These are phyloP conservation scores for Pichia sp. DNA, from an alignment of 1,139 yeast genomes.

Conservation along the genomic window DNA sequence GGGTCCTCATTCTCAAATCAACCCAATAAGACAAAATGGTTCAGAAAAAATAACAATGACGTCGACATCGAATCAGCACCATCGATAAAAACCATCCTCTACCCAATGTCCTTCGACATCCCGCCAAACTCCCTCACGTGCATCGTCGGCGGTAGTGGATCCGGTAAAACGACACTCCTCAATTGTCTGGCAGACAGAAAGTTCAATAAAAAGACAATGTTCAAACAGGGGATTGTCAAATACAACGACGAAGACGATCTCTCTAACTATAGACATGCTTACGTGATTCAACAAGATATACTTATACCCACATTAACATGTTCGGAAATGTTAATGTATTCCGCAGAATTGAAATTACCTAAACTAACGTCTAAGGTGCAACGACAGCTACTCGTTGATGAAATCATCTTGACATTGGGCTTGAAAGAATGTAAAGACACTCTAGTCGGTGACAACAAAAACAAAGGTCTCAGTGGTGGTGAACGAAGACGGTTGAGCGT, in stretches of 20 bases:
- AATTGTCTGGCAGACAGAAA: conserved; percentile 69
- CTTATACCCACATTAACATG: conserved; percentile 71
- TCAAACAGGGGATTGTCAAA: conserved; percentile 28
- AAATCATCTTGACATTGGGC: conserved; percentile 63
- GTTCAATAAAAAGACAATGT: conserved; percentile 30
- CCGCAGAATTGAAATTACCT: conserved; percentile 67
- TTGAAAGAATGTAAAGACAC: conserved; percentile 63
- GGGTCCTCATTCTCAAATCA: conserved; percentile 10
- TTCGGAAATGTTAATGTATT: conserved; percentile 64
- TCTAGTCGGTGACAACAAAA: conserved; percentile 49
- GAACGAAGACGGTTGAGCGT: conserved; percentile 77
- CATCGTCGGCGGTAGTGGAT: conserved; percentile 82
- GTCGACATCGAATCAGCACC: conserved; percentile 23
- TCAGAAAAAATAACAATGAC: background rate
- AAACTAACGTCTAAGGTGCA: conserved; percentile 44
- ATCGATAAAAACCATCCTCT: conserved; percentile 32
- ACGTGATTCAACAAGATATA: conserved; percentile 76
- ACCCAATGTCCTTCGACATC: conserved; percentile 53
- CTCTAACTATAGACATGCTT: conserved; percentile 50
- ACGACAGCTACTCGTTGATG: conserved; percentile 46
- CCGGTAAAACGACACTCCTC: conserved; percentile 81
- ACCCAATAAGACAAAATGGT: background rate
- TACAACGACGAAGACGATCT: conserved; percentile 39
- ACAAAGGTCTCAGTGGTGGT: conserved; percentile 84
- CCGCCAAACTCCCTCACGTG: conserved; percentile 58